These are phyloP conservation scores for Haplosporangium sp. DNA, from an alignment of 371 early-diverging fungal species.

Conservation along the genomic window DNA sequence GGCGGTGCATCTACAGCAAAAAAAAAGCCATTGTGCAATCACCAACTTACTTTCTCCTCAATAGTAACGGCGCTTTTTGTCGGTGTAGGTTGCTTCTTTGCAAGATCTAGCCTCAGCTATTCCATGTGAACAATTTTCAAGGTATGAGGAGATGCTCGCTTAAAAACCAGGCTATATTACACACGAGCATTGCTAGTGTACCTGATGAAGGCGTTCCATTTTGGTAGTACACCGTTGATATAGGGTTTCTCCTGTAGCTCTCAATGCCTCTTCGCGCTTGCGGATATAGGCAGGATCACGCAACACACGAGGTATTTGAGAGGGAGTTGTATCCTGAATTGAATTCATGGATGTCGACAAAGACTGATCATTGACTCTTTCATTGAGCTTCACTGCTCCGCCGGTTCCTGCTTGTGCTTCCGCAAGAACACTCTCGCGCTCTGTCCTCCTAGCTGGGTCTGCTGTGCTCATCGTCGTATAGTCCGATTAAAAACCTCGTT, in stretches of 20 bases:
- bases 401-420: background rate
- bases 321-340: background rate
- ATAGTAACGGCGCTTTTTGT: background rate
- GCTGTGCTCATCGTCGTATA: constrained; percentile 13
- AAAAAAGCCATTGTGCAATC: background rate
- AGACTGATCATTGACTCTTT: background rate
- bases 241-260: constrained; percentile 27
- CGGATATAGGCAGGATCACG: constrained; percentile 15
- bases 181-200: background rate
- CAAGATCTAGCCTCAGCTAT: constrained; percentile 4
- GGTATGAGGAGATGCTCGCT: background rate
- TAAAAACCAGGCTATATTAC: background rate
- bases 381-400: background rate
- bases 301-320: background rate
- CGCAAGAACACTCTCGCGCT: background rate
- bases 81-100: background rate
- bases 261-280: constrained; percentile 22
- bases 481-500: background rate
- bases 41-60: constrained; percentile 8
- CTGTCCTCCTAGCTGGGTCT: constrained; percentile 1
- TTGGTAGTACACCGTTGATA: constrained; percentile 28
- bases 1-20: background rate
- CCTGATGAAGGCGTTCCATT: constrained; percentile 25
- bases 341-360: too few relatives aligned
- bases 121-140: background rate